phyloP scores from a whole-genome alignment of 768 basidiomycete species.

The Leucosporidium yakuticum region DNA sequence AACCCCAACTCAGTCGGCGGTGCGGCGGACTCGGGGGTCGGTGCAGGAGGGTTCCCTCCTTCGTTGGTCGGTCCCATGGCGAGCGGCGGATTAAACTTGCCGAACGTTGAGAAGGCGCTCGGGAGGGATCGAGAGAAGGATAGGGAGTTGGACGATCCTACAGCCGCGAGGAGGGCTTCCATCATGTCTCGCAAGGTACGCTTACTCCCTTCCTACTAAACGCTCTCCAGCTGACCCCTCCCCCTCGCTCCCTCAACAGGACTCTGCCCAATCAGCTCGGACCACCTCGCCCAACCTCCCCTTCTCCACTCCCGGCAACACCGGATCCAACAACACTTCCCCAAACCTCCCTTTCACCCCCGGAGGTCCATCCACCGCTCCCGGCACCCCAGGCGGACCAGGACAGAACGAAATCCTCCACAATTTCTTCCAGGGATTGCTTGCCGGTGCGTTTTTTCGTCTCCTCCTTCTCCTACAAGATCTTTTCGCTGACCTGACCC shows the following conservation, averaged over 20 bases:
- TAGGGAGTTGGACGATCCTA: background rate
- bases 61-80: constrained; percentile 92
- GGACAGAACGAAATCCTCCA: constrained; percentile 29
- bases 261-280: background rate
- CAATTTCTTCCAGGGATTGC: constrained; percentile 33
- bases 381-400: constrained; percentile 3
- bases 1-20: background rate
- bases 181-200: constrained; percentile 21
- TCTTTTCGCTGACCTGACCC: too few relatives aligned
- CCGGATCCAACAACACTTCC: background rate
- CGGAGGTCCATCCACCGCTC: background rate
- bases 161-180: background rate
- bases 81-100: constrained; percentile 74
- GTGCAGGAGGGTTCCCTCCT: constrained; percentile 5
- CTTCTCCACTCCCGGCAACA: constrained; percentile 1
- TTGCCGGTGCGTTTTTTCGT: constrained; percentile 1
- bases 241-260: background rate
- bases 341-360: background rate
- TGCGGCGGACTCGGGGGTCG: background rate
- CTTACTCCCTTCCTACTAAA: too few relatives aligned
- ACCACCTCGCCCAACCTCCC: constrained; percentile 1
- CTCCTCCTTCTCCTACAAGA: too few relatives aligned
- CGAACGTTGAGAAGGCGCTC: constrained; percentile 72
- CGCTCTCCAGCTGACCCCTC: background rate
- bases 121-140: constrained; percentile 24